Evolutionary conservation across 495 filamentous ascomycete genomes (phyloP).

Genomic region (Daldinia grandis): DNA sequence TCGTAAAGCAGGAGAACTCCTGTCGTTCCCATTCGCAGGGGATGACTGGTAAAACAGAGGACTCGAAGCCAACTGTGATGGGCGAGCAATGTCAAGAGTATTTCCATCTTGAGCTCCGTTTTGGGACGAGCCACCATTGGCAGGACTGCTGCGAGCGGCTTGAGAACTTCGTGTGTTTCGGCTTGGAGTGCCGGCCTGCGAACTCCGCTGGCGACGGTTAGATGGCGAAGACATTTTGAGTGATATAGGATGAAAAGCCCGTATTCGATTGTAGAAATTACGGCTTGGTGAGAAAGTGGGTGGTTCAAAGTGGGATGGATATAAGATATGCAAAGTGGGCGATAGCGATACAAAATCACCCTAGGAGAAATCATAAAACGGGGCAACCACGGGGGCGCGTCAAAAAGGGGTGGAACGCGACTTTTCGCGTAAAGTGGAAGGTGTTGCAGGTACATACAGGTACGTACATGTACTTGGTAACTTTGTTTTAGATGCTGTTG

Average conservation of each 20-base stretch:
- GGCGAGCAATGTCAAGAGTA: slow-evolving; percentile 56
- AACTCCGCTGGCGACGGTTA: slow-evolving; percentile 61
- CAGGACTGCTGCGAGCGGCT: slow-evolving; percentile 60
- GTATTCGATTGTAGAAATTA: slow-evolving; percentile 6
- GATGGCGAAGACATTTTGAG: slow-evolving; percentile 68
- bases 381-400: slow-evolving; percentile 18
- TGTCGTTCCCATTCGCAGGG: slow-evolving; percentile 61
- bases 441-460: slow-evolving; percentile 29
- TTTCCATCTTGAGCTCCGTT: slow-evolving; percentile 53
- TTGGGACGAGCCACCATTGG: slow-evolving; percentile 53
- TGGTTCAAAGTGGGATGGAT: slow-evolving; percentile 17
- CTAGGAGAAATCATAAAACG: slow-evolving; percentile 34
- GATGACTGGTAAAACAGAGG: slow-evolving; percentile 87
- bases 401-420: slow-evolving; percentile 29
- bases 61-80: slow-evolving; percentile 70
- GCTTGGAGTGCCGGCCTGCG: slow-evolving; percentile 64
- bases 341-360: slow-evolving; percentile 2
- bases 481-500: slow-evolving; percentile 11
- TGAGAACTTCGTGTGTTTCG: slow-evolving; percentile 62
- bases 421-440: slow-evolving; percentile 43
- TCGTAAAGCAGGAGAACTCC: slow-evolving; percentile 58
- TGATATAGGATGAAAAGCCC: slow-evolving; percentile 5
- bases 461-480: not conserved
- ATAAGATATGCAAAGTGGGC: not conserved
- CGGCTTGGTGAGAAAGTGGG: slow-evolving; percentile 20